Evolutionary conservation across 345 rosid genomes (phyloP), one percentile per base, ranked within the genome.

Genomic region (Citrus cavaleriei): DNA sequence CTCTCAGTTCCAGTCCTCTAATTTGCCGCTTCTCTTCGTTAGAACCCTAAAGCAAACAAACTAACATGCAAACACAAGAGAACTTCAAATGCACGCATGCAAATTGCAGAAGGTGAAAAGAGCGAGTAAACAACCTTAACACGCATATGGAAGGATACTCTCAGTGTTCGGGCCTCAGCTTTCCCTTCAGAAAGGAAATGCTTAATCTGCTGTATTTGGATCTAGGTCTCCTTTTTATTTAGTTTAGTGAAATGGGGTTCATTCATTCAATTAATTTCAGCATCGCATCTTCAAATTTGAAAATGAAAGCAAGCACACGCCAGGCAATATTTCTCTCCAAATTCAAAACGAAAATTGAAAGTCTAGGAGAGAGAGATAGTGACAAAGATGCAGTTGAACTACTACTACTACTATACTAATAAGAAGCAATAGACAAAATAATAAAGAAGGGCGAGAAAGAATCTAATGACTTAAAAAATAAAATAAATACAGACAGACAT

Each of bases 361-460:
- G 51, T 46, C 51, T 46, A 73, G 70, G 63, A 78, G 74, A 65
- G 21, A 57, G 58, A 40, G 77, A 79, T 79, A 58, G 81, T 49
- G 86, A 85, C 89, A 84, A 76, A 84, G 85, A 82, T 73, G 81
- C 85, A 70, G 85, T 78, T 75, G 84, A 85, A 80, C 82, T 16
- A 71, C 63, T 62, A 4, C 63, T 62, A 4, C 5, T 3, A 5
- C 6, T 75, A 9, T 25, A 38, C 62, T 54, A 21, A 77, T 73
- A 28, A 65, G 46, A 77, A 70, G 74, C 32, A 73, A 67, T 54
- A 76, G 62, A 37, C 68, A 79, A 27, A 27, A 16, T 51, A 65
- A 74, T 34, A 21, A 60, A 35, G 34, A 61, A 27, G 3, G 14
- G 24, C 55, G 42, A 38, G 77, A 6, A 75, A 68, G 78, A 70